Evolutionary conservation across 2,329 filamentous ascomycete genomes (phyloP), one percentile per base, ranked within the genome.

Genomic region (Microascus cirrosus): DNA sequence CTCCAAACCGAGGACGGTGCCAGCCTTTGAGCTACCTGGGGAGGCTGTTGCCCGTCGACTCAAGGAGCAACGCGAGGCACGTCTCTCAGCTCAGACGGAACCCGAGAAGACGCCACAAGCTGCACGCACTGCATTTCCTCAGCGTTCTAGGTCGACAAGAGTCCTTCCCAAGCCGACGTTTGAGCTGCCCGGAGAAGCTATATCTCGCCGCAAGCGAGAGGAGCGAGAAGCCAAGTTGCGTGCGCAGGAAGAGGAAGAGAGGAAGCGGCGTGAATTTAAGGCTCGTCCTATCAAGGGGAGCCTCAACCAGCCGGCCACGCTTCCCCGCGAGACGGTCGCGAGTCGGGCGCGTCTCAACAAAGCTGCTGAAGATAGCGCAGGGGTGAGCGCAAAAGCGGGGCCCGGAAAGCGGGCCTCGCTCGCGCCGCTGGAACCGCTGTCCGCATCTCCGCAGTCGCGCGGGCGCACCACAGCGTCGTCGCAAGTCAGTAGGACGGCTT

Each of bases 141-240:
- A 55, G 28, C 75, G 77, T 59, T 69, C 74, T 55, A 81, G 76
- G 64, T 79, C 77, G 22, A 73, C 68, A 53, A 84, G 77, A 63
- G 68, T 72, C n/a, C 74, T 77, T 20, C 79, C 79, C 1, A 76
- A 75, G 25, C 75, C 83, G 12, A 76, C 70, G 6, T 86, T 86
- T 68, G 82, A 85, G 68, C 73, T 87, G 51, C 82, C 83, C 0
- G 83, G 83, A 10, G 84, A 86, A 64, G 79, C 78, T 3, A 78
- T 85, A 55, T 80, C 78, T 2, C 72, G 77, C 1, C 71, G 75
- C 32, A 81, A 83, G 70, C 73, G 77, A 62, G 75, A 85, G 69
- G 73, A 82, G 65, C 74, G 77, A 58, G 77, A 84, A 63, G 73
- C 79, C 59, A 78, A 75, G 61, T 69, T 85, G 51, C 77, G 72